Conservation (phyloP, 1,284 basidiomycete genomes). For the Grifola frondosa region DNA sequence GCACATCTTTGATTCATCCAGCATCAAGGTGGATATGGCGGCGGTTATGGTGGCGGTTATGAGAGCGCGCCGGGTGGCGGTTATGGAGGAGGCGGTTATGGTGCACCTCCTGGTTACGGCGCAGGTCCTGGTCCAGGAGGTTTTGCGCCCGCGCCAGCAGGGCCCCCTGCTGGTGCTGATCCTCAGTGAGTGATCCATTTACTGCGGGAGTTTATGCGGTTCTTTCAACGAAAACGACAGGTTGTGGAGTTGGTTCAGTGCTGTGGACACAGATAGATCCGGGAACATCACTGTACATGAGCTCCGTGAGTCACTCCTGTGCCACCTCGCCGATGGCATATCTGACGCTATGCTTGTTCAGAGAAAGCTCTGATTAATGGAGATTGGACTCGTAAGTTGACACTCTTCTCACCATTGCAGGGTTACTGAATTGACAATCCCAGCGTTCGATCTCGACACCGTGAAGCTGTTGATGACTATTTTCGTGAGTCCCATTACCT, state of each 20-base stretch:
- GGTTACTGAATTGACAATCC: not conserved
- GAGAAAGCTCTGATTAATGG: constrained; percentile 77
- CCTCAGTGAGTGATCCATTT: constrained; percentile 52
- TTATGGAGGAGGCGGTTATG: constrained; percentile 30
- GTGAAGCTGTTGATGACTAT: constrained; percentile 81
- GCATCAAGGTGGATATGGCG: constrained; percentile 25
- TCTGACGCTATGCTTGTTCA: constrained; percentile 12
- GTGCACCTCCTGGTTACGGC: constrained; percentile 24
- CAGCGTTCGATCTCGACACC: constrained; percentile 80
- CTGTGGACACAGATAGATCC: constrained; percentile 70
- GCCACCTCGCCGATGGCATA: not conserved
- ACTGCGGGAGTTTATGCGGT: not conserved
- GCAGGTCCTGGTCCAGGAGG: constrained; percentile 36
- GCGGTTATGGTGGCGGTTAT: constrained; percentile 34
- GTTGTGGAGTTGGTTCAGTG: constrained; percentile 70
- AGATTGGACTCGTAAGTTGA: constrained; percentile 72
- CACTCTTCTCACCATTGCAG: not conserved
- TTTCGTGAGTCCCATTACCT: constrained; percentile 51
- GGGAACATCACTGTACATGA: constrained; percentile 65
- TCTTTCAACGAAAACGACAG: constrained; percentile 34
- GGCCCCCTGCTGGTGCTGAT: constrained; percentile 66
- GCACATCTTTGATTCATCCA: no score
- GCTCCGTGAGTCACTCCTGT: constrained; percentile 50
- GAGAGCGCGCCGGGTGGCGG: constrained; percentile 29
- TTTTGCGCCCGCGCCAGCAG: constrained; percentile 41